Conservation (phyloP, 2,329 filamentous ascomycete genomes). For the Periglandula ipomoeae region DNA sequence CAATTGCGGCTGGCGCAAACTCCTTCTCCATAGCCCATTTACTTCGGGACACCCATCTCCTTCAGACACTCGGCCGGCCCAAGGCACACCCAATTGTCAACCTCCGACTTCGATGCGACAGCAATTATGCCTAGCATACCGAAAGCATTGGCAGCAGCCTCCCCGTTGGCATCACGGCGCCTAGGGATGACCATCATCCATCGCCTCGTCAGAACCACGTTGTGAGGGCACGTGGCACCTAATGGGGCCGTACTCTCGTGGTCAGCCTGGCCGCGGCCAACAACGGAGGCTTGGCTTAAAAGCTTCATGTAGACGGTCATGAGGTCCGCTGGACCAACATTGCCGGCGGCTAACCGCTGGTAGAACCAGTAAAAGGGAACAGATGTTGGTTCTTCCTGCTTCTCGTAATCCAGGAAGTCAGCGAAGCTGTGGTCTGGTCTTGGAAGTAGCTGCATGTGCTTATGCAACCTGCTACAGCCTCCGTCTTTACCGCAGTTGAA, state of each 20-base stretch:
- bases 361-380: slow-evolving; percentile 28
- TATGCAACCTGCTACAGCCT: slow-evolving; percentile 38
- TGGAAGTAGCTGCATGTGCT: slow-evolving; percentile 37
- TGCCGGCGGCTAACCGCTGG: slow-evolving; percentile 17
- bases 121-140: slow-evolving; percentile 37
- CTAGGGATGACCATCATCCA: slow-evolving; percentile 40
- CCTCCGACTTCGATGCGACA: background rate
- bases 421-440: slow-evolving; percentile 8
- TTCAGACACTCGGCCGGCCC: background rate
- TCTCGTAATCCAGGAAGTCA: slow-evolving; percentile 17
- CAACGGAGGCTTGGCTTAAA: slow-evolving; percentile 10
- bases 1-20: too few relatives aligned
- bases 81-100: background rate
- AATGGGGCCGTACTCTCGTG: slow-evolving; percentile 6
- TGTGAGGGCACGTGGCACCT: slow-evolving; percentile 23
- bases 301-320: slow-evolving; percentile 18
- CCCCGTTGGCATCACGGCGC: slow-evolving; percentile 20
- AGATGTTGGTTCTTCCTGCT: slow-evolving; percentile 2
- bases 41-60: background rate
- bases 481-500: slow-evolving; percentile 37
- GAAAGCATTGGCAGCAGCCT: slow-evolving; percentile 30
- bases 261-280: slow-evolving; percentile 2
- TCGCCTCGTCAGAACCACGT: slow-evolving; percentile 32
- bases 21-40: too few relatives aligned
- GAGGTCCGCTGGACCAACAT: slow-evolving; percentile 11